These are phyloP conservation scores for Globisporangium spinosum DNA, from an alignment of 352 stramenopile genomes.

Conservation along the genomic window DNA sequence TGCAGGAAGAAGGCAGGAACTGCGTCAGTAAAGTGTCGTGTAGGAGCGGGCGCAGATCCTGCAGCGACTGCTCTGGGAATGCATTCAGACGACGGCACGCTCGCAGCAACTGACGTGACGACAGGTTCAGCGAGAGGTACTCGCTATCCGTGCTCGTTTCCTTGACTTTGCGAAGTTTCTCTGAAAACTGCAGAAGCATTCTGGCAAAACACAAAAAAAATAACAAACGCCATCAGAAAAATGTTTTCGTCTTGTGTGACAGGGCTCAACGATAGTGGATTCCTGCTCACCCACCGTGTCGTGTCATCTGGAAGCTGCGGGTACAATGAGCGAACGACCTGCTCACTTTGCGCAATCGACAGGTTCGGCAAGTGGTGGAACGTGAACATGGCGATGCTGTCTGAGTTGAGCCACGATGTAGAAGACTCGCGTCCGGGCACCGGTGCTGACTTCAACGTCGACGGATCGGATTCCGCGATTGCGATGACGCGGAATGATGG, in stretches of 20 bases:
- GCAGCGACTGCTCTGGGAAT: conserved; percentile 57
- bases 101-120: conserved; percentile 61
- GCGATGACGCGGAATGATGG: conserved; percentile 88
- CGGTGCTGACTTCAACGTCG: conserved; percentile 26
- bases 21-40: conserved; percentile 77
- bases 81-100: conserved; percentile 62
- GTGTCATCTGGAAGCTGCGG: conserved; percentile 49
- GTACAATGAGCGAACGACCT: conserved; percentile 51
- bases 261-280: neutral
- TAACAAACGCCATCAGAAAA: neutral
- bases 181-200: conserved; percentile 51
- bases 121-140: conserved; percentile 52
- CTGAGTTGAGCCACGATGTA: conserved; percentile 65
- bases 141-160: conserved; percentile 40
- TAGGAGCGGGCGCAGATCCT: conserved; percentile 59
- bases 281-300: conserved; percentile 34
- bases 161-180: conserved; percentile 44
- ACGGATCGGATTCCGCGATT: conserved; percentile 63
- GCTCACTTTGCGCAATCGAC: conserved; percentile 33
- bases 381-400: conserved; percentile 77
- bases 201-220: conserved; percentile 18
- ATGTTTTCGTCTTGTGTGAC: neutral
- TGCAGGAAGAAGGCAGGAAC: conserved; percentile 60
- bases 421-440: conserved; percentile 42
- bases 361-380: conserved; percentile 60